These are phyloP conservation scores for Xylaria cubensis DNA, from an alignment of 495 filamentous ascomycete species.

Conservation along the genomic window DNA sequence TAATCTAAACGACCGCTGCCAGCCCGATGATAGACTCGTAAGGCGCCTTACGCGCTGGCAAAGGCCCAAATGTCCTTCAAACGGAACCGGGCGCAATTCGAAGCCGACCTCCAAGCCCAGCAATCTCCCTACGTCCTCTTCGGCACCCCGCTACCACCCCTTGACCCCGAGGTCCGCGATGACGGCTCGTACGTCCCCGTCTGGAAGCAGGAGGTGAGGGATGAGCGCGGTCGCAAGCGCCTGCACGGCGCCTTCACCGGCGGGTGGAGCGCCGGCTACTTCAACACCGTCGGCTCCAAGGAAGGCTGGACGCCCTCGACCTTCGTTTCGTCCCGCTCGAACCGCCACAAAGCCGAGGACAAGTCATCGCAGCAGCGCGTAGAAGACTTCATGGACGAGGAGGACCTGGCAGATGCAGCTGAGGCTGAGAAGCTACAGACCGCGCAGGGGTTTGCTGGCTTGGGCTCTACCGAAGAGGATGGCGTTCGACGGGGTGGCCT, in stretches of 20 bases:
- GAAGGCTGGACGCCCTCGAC: slow-evolving; percentile 95
- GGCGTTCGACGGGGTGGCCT: slow-evolving; percentile 59
- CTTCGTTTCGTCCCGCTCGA: slow-evolving; percentile 88
- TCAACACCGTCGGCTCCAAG: slow-evolving; percentile 97
- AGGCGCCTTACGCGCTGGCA: slow-evolving; percentile 21
- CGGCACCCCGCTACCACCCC: slow-evolving; percentile 84
- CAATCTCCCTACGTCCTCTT: slow-evolving; percentile 83
- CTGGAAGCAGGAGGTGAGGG: slow-evolving; percentile 97
- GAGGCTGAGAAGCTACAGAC: slow-evolving; percentile 78
- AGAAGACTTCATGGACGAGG: slow-evolving; percentile 98
- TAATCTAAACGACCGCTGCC: not conserved
- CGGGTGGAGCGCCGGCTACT: slow-evolving; percentile 96
- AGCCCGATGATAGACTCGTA: slow-evolving; percentile 23
- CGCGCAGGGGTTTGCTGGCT: slow-evolving; percentile 70
- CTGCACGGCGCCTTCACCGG: slow-evolving; percentile 97
- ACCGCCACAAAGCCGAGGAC: slow-evolving; percentile 71
- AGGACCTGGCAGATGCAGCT: slow-evolving; percentile 87
- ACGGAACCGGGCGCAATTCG: slow-evolving; percentile 76
- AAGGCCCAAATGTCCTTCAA: slow-evolving; percentile 72
- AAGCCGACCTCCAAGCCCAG: slow-evolving; percentile 74
- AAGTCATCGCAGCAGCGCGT: slow-evolving; percentile 64
- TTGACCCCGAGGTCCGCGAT: slow-evolving; percentile 79
- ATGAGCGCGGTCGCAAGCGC: slow-evolving; percentile 89
- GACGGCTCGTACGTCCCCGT: slow-evolving; percentile 93
- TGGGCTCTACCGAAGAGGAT: slow-evolving; percentile 72